Conservation (phyloP, 305 asterid genomes). For the Euphrasia arctica region DNA sequence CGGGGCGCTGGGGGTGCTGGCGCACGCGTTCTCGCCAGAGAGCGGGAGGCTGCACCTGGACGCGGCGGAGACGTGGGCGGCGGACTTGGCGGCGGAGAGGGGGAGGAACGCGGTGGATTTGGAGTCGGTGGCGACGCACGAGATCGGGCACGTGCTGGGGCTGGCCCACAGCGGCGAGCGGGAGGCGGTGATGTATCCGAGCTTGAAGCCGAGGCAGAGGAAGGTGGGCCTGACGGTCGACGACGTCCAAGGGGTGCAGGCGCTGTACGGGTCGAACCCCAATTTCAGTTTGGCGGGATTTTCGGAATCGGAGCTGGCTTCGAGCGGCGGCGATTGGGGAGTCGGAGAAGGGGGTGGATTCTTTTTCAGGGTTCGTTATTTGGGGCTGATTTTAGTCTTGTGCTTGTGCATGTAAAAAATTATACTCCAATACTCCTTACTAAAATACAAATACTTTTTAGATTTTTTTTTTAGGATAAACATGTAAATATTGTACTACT, state of each 20-base stretch:
- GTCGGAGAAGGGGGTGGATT: background rate
- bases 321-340: background rate
- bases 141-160: background rate
- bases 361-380: background rate
- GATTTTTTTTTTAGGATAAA: too few species aligned
- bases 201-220: background rate
- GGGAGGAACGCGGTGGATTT: background rate
- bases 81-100: background rate
- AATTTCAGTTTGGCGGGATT: background rate
- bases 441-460: too few species aligned
- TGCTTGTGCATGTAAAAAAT: background rate
- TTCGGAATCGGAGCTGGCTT: background rate
- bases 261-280: too few species aligned
- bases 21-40: conserved; percentile 83
- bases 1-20: conserved; percentile 75
- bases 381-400: background rate
- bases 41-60: conserved; percentile 84
- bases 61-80: conserved; percentile 22
- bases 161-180: background rate
- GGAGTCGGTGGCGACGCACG: too few species aligned
- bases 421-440: too few species aligned
- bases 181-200: conserved; percentile 6
- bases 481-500: too few species aligned
- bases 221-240: background rate
- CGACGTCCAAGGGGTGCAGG: too few species aligned